Evolutionary conservation across 129 eudicot genomes (phyloP).

Genomic region (Scalesia atractyloides): DNA sequence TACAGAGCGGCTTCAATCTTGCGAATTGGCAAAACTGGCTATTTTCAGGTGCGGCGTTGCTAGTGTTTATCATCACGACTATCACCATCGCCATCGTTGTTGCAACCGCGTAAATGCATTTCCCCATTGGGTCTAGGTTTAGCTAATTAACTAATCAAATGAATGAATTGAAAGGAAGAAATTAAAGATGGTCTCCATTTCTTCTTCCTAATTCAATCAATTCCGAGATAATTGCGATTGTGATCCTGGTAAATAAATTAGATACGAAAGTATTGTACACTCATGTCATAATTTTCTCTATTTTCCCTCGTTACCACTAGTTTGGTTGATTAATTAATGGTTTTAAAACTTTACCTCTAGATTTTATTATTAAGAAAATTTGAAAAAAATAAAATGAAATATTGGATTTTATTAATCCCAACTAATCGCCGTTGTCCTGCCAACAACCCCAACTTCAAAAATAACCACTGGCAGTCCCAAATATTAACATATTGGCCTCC

Average conservation of each 20-base stretch:
- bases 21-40: constrained; percentile 34
- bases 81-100: constrained; percentile 20
- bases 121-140: constrained; percentile 19
- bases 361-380: background rate
- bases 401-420: too few species aligned
- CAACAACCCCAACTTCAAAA: too few species aligned
- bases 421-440: too few species aligned
- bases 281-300: constrained; percentile 22
- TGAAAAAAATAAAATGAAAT: too few species aligned
- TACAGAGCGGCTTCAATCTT: constrained; percentile 33
- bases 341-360: background rate
- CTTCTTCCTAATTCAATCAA: constrained; percentile 29
- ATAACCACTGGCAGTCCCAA: too few species aligned
- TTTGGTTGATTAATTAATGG: background rate
- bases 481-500: too few species aligned
- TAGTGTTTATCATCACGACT: constrained; percentile 18
- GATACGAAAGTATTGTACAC: constrained; percentile 19
- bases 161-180: constrained; percentile 31
- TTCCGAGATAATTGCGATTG: constrained; percentile 17
- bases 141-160: background rate
- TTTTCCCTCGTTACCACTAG: constrained; percentile 32
- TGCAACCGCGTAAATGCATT: background rate
- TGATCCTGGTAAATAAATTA: constrained; percentile 21
- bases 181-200: constrained; percentile 16
- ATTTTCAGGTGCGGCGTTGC: constrained; percentile 17